Conservation (phyloP, 148 eudicot genomes). For the Camellia granthamiana region DNA sequence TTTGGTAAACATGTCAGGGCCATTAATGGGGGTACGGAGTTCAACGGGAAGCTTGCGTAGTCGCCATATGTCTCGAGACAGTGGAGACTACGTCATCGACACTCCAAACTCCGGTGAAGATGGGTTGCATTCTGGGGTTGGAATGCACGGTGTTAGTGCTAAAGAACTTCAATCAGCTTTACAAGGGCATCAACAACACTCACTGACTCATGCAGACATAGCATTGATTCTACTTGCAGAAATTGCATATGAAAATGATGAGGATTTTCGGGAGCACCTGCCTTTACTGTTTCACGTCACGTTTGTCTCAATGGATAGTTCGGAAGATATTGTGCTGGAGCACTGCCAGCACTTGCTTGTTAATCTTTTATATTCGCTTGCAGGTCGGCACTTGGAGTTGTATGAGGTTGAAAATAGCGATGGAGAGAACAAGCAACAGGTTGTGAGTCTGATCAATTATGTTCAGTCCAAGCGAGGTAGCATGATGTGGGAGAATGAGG, state of each 20-base stretch:
- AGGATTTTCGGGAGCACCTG: slow-evolving; percentile 92
- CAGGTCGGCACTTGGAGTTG: slow-evolving; percentile 95
- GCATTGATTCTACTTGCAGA: slow-evolving; percentile 95
- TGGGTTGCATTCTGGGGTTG: slow-evolving; percentile 60
- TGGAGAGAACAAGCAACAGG: slow-evolving; percentile 98
- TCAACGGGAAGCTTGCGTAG: slow-evolving; percentile 94
- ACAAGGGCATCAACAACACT: slow-evolving; percentile 97
- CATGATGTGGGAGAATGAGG: slow-evolving; percentile 99
- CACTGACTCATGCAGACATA: slow-evolving; percentile 94
- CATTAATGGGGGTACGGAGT: slow-evolving; percentile 93
- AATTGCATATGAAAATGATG: slow-evolving; percentile 98
- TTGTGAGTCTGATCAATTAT: slow-evolving; percentile 91
- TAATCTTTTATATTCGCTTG: slow-evolving; percentile 85
- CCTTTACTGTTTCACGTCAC: slow-evolving; percentile 95
- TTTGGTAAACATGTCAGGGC: slow-evolving; percentile 96
- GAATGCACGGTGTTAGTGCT: slow-evolving; percentile 72
- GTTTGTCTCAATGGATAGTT: slow-evolving; percentile 98
- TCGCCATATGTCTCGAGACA: slow-evolving; percentile 96
- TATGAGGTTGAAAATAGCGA: slow-evolving; percentile 92
- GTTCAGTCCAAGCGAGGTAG: slow-evolving; percentile 97
- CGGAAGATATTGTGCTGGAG: slow-evolving; percentile 96
- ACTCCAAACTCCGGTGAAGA: slow-evolving; percentile 98
- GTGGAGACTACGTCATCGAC: slow-evolving; percentile 95
- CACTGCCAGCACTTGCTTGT: slow-evolving; percentile 98
- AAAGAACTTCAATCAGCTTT: slow-evolving; percentile 98